Evolutionary conservation across 1,284 basidiomycete genomes (phyloP).

Genomic region (Marasmius fiardii): DNA sequence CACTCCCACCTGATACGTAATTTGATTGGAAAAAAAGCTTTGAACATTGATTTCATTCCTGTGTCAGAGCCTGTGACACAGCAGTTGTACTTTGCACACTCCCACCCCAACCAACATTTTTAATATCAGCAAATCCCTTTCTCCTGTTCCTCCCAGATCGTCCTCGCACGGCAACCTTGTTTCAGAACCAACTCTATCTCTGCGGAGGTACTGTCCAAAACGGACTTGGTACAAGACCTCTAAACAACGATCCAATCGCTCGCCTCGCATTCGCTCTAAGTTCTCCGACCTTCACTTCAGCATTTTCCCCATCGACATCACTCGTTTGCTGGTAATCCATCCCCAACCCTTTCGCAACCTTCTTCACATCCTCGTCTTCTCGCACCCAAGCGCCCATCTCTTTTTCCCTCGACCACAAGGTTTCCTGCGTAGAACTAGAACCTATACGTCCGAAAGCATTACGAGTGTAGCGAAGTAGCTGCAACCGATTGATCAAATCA

Average conservation of each 20-base stretch:
- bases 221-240: conserved; percentile 29
- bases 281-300: conserved; percentile 21
- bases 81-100: too few relatives aligned
- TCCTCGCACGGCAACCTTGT: too few relatives aligned
- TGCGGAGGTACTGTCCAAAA: conserved; percentile 23
- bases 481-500: conserved; percentile 39
- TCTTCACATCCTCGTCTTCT: conserved; percentile 43
- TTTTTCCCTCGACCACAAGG: conserved; percentile 53
- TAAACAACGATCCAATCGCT: conserved; percentile 34
- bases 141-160: too few relatives aligned
- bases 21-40: too few relatives aligned
- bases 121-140: too few relatives aligned
- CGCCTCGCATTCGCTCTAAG: conserved; percentile 33
- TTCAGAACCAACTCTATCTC: not conserved
- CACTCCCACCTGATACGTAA: too few relatives aligned
- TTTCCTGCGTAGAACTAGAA: conserved; percentile 1
- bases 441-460: conserved; percentile 47
- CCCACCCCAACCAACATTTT: too few relatives aligned
- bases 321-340: conserved; percentile 35
- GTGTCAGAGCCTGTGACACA: too few relatives aligned
- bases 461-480: conserved; percentile 51
- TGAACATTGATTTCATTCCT: too few relatives aligned
- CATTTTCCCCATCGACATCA: not conserved
- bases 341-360: conserved; percentile 46
- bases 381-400: conserved; percentile 46